Evolutionary conservation across 75 land plant species (phyloP).

Genomic region (Selaginella tamariscina): DNA sequence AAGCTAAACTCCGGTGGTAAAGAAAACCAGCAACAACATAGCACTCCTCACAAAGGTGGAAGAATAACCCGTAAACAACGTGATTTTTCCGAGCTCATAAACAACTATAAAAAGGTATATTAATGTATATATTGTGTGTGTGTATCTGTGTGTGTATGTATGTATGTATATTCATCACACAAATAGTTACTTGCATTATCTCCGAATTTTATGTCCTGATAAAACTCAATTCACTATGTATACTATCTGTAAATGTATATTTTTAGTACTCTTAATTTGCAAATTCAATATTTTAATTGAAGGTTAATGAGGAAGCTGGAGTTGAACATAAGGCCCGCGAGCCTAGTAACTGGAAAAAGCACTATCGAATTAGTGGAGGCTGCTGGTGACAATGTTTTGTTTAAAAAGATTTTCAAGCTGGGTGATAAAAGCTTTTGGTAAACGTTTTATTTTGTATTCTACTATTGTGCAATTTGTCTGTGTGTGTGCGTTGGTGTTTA

Average conservation of each 20-base stretch:
- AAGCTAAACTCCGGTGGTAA: slow-evolving; percentile 29
- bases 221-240: too few species aligned
- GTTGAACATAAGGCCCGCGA: slow-evolving; percentile 17
- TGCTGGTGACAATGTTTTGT: slow-evolving; percentile 29
- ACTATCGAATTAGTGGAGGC: slow-evolving; percentile 34
- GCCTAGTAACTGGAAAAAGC: slow-evolving; percentile 38
- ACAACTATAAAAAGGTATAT: slow-evolving; percentile 1
- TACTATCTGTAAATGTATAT: too few species aligned
- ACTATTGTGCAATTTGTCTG: not conserved
- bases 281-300: too few species aligned
- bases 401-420: slow-evolving; percentile 46
- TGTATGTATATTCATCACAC: too few species aligned
- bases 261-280: too few species aligned
- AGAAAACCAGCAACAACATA: too few species aligned
- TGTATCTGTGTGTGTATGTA: too few species aligned
- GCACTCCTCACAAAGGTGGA: slow-evolving; percentile 36
- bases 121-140: not conserved
- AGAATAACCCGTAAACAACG: slow-evolving; percentile 60
- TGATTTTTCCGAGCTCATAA: slow-evolving; percentile 45
- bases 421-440: slow-evolving; percentile 64
- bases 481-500: too few species aligned
- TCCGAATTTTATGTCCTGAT: too few species aligned
- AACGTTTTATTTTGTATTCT: not conserved
- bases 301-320: too few species aligned
- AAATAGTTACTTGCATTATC: too few species aligned